Evolutionary conservation across 805 yeast genomes (phyloP).

Genomic region (Yarrowia keelungensis): DNA sequence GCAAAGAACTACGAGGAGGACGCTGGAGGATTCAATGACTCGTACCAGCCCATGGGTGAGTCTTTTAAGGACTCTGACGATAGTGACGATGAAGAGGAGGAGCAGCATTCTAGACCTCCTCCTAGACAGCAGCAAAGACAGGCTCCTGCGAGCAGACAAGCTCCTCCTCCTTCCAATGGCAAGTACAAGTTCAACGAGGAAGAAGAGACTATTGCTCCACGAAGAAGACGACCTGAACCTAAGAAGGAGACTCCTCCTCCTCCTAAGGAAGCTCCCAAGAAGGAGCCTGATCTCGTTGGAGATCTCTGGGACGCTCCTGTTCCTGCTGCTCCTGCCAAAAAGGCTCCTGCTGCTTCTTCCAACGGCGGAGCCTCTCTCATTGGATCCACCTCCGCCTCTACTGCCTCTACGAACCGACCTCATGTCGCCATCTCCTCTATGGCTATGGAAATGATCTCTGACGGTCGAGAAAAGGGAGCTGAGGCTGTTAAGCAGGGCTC

Average conservation of each 20-base stretch:
- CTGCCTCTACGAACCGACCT: constrained; percentile 42
- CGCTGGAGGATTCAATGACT: constrained; percentile 1
- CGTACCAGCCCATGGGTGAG: constrained; percentile 23
- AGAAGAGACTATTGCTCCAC: constrained; percentile 21
- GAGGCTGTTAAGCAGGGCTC: constrained; percentile 81
- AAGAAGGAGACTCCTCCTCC: neutral
- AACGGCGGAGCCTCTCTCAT: constrained; percentile 7
- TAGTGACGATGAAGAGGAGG: constrained; percentile 31
- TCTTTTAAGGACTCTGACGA: constrained; percentile 36
- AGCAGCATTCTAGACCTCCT: constrained; percentile 39
- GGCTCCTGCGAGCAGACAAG: neutral
- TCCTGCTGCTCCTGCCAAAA: constrained; percentile 28
- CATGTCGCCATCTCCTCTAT: constrained; percentile 46
- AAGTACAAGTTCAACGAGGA: constrained; percentile 31
- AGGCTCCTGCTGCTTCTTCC: neutral
- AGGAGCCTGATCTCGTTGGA: neutral
- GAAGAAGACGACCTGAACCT: constrained; percentile 29
- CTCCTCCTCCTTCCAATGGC: constrained; percentile 4
- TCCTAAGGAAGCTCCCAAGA: neutral
- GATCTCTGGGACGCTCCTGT: constrained; percentile 34
- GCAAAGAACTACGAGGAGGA: constrained; percentile 54
- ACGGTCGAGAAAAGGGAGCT: constrained; percentile 57
- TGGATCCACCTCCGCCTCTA: constrained; percentile 39
- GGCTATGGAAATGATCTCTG: constrained; percentile 47
- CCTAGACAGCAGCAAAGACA: neutral